A percentile compares a stretch with the other conserved stretches of the same genome.
Evolutionary conservation across 1,284 basidiomycete genomes (phyloP).

Genomic region (Phellinidium pouzarii): DNA sequence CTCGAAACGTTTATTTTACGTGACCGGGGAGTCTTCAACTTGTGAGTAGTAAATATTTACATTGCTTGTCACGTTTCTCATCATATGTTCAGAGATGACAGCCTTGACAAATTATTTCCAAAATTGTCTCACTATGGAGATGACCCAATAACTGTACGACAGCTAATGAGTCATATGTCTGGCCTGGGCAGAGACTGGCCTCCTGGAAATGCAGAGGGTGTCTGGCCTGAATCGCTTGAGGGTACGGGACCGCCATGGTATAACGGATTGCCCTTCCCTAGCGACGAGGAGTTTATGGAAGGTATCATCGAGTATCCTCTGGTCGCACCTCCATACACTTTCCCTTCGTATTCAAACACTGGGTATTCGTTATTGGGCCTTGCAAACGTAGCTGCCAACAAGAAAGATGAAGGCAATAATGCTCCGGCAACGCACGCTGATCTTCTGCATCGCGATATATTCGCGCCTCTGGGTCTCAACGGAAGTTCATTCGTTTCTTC

Average conservation of each 20-base stretch:
- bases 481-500: constrained; percentile 34
- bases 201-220: constrained; percentile 29
- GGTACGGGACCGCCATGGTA: constrained; percentile 24
- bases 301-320: constrained; percentile 29
- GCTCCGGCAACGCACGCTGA: constrained; percentile 33
- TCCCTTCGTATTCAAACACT: constrained; percentile 45
- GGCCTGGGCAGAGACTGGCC: constrained; percentile 44
- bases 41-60: constrained; percentile 27
- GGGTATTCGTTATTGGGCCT: constrained; percentile 37
- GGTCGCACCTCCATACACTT: constrained; percentile 35
- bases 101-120: neutral
- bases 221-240: constrained; percentile 31
- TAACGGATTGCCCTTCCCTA: constrained; percentile 28
- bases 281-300: constrained; percentile 29
- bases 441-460: constrained; percentile 38
- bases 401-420: constrained; percentile 23
- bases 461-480: constrained; percentile 36
- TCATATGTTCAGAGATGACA: neutral
- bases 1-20: constrained; percentile 41
- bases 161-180: constrained; percentile 41
- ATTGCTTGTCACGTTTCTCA: neutral
- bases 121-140: constrained; percentile 15
- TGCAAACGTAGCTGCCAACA: constrained; percentile 37
- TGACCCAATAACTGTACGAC: constrained; percentile 38
- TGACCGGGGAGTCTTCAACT: constrained; percentile 35